Conservation (phyloP, 1,284 basidiomycete species). For the Cutaneotrichosporon cavernicola region DNA sequence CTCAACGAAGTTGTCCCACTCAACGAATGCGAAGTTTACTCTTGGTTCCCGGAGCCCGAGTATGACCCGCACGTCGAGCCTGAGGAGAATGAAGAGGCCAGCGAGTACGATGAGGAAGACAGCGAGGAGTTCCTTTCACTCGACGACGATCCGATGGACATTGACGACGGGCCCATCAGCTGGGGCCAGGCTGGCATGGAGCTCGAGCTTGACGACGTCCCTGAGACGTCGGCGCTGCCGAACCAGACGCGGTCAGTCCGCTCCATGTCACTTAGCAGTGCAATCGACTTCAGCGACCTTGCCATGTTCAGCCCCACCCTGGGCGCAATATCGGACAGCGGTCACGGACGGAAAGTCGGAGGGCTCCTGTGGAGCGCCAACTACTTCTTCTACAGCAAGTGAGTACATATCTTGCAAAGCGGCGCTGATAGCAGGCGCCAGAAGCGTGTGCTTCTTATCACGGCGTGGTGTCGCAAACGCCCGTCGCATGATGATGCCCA, state of each 20-base stretch:
- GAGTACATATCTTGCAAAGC: constrained; percentile 46
- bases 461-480: constrained; percentile 81
- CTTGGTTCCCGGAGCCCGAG: constrained; percentile 89
- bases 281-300: constrained; percentile 48
- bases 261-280: constrained; percentile 16
- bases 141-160: constrained; percentile 39
- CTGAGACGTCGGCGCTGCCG: constrained; percentile 14
- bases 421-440: constrained; percentile 49
- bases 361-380: constrained; percentile 93
- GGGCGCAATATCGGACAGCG: constrained; percentile 45
- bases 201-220: constrained; percentile 30
- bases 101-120: constrained; percentile 42
- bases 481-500: constrained; percentile 21
- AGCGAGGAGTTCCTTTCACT: constrained; percentile 31
- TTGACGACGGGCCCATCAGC: constrained; percentile 37
- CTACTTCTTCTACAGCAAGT: constrained; percentile 95
- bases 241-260: constrained; percentile 5
- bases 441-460: constrained; percentile 90
- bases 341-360: constrained; percentile 60
- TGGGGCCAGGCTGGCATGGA: constrained; percentile 42
- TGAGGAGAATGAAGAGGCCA: constrained; percentile 64
- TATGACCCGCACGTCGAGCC: constrained; percentile 89
- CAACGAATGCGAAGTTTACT: constrained; percentile 90
- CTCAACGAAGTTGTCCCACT: constrained; percentile 89
- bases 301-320: constrained; percentile 22